Percentiles rank a stretch among this genome's conserved stretches.
Conservation (phyloP, 805 yeast genomes). For the Candida ortonii region DNA sequence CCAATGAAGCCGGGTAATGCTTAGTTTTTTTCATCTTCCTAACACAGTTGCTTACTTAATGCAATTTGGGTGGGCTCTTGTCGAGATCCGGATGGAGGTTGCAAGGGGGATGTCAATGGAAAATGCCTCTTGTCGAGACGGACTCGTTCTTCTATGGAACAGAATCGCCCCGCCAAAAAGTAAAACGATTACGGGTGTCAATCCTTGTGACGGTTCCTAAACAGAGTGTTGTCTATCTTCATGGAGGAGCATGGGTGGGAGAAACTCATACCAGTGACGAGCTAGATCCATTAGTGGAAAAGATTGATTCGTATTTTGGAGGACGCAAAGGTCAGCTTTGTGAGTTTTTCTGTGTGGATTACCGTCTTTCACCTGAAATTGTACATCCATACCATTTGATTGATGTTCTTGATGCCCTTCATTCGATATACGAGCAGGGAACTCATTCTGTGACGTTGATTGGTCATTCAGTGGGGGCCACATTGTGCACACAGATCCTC, state of each 20-base stretch:
- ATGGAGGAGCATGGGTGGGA: constrained; percentile 92
- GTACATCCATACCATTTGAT: constrained; percentile 59
- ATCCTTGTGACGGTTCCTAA: constrained; percentile 10
- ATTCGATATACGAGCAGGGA: constrained; percentile 20
- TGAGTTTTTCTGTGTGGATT: constrained; percentile 50
- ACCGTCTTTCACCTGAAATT: constrained; percentile 61
- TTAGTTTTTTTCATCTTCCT: too few species aligned
- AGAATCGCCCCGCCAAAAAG: constrained; percentile 18
- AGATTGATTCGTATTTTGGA: constrained; percentile 16
- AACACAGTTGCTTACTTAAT: too few species aligned
- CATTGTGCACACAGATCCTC: constrained; percentile 54
- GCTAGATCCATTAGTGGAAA: constrained; percentile 36
- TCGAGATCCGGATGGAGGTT: too few species aligned
- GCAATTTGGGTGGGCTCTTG: too few species aligned
- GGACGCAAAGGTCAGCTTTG: neutral
- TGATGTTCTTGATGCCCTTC: constrained; percentile 51
- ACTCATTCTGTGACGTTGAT: constrained; percentile 35
- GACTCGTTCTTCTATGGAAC: constrained; percentile 7
- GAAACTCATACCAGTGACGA: constrained; percentile 58
- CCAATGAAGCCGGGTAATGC: too few species aligned
- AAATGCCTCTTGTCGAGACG: constrained; percentile 10
- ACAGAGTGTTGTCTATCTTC: constrained; percentile 50
- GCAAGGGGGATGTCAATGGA: too few species aligned
- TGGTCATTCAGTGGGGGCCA: constrained; percentile 86
- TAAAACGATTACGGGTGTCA: constrained; percentile 14